phyloP scores from a whole-genome alignment of 2,329 filamentous ascomycete species.

The Colletotrichum cuscutae region DNA sequence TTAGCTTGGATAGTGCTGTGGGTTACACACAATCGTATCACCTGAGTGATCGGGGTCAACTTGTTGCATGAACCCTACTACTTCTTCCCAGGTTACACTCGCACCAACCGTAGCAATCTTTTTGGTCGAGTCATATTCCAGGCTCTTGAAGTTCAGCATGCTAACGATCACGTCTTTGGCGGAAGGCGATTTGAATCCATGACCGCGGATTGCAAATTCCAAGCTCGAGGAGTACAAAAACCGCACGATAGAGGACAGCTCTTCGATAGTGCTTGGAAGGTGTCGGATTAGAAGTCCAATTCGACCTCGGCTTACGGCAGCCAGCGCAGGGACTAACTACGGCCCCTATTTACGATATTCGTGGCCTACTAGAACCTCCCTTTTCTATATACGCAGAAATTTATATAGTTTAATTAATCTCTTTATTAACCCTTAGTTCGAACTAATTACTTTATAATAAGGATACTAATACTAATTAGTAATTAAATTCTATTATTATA shows the following conservation, averaged over 20 bases:
- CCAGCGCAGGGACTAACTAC: too few relatives aligned
- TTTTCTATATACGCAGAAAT: too few relatives aligned
- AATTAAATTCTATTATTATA: too few relatives aligned
- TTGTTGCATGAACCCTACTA: constrained; percentile 14
- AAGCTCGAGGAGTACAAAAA: constrained; percentile 9
- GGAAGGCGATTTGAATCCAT: constrained; percentile 27
- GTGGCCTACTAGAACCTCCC: too few relatives aligned
- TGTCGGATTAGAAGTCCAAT: too few relatives aligned
- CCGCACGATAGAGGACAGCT: background rate
- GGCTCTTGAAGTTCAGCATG: constrained; percentile 17
- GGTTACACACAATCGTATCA: background rate
- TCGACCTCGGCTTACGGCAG: too few relatives aligned
- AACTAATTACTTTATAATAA: too few relatives aligned
- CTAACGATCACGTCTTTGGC: constrained; percentile 11
- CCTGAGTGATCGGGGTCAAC: constrained; percentile 16
- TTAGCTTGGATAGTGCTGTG: background rate
- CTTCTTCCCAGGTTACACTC: constrained; percentile 18
- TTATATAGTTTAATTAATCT: too few relatives aligned
- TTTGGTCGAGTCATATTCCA: constrained; percentile 10
- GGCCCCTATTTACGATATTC: too few relatives aligned
- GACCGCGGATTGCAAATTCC: constrained; percentile 16
- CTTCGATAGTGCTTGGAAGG: background rate
- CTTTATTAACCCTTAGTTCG: too few relatives aligned
- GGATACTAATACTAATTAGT: too few relatives aligned
- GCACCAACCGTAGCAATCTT: constrained; percentile 23